Base-by-base conservation (phyloP, 1,284 basidiomycete species). In the Sparassis latifolia region DNA sequence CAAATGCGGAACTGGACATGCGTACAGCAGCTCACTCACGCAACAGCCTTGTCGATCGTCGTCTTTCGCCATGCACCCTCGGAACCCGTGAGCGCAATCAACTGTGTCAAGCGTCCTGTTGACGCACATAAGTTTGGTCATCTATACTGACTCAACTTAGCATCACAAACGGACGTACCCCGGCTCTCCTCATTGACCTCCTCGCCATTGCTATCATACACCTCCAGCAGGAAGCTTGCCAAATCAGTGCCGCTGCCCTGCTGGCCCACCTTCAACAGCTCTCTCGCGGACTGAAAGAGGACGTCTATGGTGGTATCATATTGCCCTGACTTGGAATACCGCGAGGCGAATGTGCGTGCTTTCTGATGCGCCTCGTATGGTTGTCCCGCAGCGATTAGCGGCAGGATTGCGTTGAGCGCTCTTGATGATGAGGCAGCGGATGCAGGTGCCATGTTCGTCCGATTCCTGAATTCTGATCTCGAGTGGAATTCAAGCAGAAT, bases 331-430 rank as follows among this genome's bases (percentile, higher is more conserved):
- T 89, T 87, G 47, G 76, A 72, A 65, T 96, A 91, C 60, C 93
- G 80, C 9, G 92, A 86, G 4, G 92, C 92, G 56, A 94, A 95
- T 30, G 94, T 97, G 33, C 94, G 83, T 30, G 92, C 89, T 71
- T 96, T 96, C 67, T 97, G 93, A 61, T 97, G 94, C 0, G 92
- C 93, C 60, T 91, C 89, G 69, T 97, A 96, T 3, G 88, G 79
- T 53, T 86, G 75, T 10, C 85, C 79, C 20, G 75, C 73, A 10
- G 77, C 66, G 50, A 92, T 84, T 45, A 86, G 77, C 27, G 88
- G 88, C 33, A 91, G 69, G 54, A 91, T 90, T 3, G 86, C 86
- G 56, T 80, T 80, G 20, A 91, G 72, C 44, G 88, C 89, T 52
- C 79, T 77, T 39, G 78, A 69, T 39, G 80, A 79, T 12, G 84